A percentile compares a stretch with the other conserved stretches of the same genome.
phyloP scores from a whole-genome alignment of 495 filamentous ascomycete genomes.

The Bombardia bombarda region DNA sequence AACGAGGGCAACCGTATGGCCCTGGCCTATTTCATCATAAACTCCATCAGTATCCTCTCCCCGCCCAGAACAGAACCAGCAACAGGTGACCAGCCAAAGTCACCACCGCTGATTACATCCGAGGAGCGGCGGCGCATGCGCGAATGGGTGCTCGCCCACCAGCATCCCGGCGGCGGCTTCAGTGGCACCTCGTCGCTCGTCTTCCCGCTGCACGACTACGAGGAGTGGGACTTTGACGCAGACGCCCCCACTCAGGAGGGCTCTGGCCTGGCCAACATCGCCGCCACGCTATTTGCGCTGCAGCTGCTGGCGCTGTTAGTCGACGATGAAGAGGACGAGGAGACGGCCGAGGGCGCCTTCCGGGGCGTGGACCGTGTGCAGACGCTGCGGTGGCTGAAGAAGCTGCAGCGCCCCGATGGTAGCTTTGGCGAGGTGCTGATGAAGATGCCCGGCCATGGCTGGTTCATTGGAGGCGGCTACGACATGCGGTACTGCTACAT shows the following conservation, averaged over 20 bases:
- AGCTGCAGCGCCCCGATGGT: constrained; percentile 73
- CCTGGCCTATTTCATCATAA: constrained; percentile 72
- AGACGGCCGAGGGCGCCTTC: constrained; percentile 36
- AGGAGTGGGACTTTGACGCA: constrained; percentile 22
- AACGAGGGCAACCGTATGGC: constrained; percentile 87
- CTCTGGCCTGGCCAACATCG: constrained; percentile 76
- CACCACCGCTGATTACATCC: constrained; percentile 22
- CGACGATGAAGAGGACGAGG: constrained; percentile 50
- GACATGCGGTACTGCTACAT: constrained; percentile 86
- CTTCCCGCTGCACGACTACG: constrained; percentile 25
- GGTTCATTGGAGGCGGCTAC: constrained; percentile 61
- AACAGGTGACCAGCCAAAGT: constrained; percentile 3
- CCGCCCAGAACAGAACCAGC: constrained; percentile 11
- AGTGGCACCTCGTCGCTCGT: constrained; percentile 58
- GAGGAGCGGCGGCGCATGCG: constrained; percentile 28
- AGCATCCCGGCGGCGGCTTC: constrained; percentile 76
- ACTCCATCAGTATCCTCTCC: constrained; percentile 37
- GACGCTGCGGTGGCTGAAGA: constrained; percentile 65
- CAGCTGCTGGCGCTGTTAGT: constrained; percentile 64
- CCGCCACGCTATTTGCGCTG: constrained; percentile 84
- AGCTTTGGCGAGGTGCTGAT: constrained; percentile 82
- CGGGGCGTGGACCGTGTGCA: constrained; percentile 54
- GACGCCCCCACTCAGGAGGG: constrained; percentile 32
- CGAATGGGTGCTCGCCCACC: constrained; percentile 54
- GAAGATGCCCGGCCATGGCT: constrained; percentile 32